Conservation (phyloP, 2,329 filamentous ascomycete species). For the Trichoderma lentiforme region DNA sequence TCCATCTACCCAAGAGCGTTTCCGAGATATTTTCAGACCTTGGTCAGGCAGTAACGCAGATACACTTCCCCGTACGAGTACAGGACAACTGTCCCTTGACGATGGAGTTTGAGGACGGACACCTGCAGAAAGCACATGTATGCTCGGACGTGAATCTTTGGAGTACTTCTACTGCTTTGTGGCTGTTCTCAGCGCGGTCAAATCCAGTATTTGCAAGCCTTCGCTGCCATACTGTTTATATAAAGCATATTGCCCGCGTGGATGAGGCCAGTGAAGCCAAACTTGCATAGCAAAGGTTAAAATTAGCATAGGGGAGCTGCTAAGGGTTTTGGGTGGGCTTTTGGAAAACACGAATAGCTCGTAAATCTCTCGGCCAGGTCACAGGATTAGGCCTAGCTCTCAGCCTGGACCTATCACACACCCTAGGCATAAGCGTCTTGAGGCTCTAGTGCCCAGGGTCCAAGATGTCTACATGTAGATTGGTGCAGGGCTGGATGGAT, state of each 20-base stretch:
- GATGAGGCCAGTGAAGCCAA: background rate
- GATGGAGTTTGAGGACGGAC: background rate
- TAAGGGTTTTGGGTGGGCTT: background rate
- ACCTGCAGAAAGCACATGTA: background rate
- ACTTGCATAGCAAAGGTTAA: background rate
- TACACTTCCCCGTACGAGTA: background rate
- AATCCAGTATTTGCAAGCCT: background rate
- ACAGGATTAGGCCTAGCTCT: background rate
- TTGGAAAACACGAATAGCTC: background rate
- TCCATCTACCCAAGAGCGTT: background rate
- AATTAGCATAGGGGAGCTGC: background rate
- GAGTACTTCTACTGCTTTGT: background rate
- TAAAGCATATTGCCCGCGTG: background rate
- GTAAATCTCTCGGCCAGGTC: background rate
- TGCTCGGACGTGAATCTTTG: background rate
- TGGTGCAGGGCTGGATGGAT: background rate
- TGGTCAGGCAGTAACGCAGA: slow-evolving; percentile 6
- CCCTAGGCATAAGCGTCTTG: slow-evolving; percentile 1
- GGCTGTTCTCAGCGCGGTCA: background rate
- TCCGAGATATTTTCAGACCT: background rate
- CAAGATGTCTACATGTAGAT: background rate
- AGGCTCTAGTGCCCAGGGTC: background rate
- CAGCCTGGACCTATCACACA: background rate
- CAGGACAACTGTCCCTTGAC: background rate
- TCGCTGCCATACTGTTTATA: background rate